A percentile compares a stretch with the other conserved stretches of the same genome.
phyloP scores from a whole-genome alignment of 2,329 filamentous ascomycete species.

The Escovopsis weberi region DNA sequence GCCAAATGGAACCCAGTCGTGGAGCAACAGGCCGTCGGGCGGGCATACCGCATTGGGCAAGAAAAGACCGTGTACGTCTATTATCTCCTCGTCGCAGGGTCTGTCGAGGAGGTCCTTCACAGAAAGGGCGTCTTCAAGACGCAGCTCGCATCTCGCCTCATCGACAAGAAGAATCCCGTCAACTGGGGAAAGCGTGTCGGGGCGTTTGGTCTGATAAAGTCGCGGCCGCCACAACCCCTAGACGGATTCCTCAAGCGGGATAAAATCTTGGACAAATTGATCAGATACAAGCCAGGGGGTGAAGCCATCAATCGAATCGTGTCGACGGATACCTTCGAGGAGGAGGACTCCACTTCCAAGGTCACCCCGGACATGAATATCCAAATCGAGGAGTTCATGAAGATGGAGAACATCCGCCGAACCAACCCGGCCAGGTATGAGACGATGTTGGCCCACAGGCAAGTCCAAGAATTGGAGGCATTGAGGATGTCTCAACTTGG shows the following conservation, averaged over 20 bases:
- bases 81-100: constrained; percentile 62
- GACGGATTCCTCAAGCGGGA: constrained; percentile 46
- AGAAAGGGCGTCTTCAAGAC: constrained; percentile 69
- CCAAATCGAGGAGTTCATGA: constrained; percentile 32
- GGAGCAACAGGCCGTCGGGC: constrained; percentile 77
- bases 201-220: constrained; percentile 44
- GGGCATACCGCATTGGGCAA: constrained; percentile 77
- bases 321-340: constrained; percentile 58
- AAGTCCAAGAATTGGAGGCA: constrained; percentile 2
- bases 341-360: constrained; percentile 42
- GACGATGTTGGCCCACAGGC: constrained; percentile 7
- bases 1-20: constrained; percentile 65
- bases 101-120: constrained; percentile 61
- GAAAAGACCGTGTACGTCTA: constrained; percentile 72
- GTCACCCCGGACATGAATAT: constrained; percentile 46
- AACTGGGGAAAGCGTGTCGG: constrained; percentile 44
- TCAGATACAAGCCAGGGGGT: constrained; percentile 20
- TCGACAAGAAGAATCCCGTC: constrained; percentile 70
- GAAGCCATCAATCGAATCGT: constrained; percentile 40
- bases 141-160: constrained; percentile 62
- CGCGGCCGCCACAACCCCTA: constrained; percentile 37
- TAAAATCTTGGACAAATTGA: constrained; percentile 36
- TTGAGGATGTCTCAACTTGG: neutral
- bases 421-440: constrained; percentile 19
- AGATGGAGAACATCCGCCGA: constrained; percentile 18